Evolutionary conservation across 495 filamentous ascomycete genomes (phyloP), one percentile per base, ranked within the genome.

Genomic region (Eremomyces bilateralis): DNA sequence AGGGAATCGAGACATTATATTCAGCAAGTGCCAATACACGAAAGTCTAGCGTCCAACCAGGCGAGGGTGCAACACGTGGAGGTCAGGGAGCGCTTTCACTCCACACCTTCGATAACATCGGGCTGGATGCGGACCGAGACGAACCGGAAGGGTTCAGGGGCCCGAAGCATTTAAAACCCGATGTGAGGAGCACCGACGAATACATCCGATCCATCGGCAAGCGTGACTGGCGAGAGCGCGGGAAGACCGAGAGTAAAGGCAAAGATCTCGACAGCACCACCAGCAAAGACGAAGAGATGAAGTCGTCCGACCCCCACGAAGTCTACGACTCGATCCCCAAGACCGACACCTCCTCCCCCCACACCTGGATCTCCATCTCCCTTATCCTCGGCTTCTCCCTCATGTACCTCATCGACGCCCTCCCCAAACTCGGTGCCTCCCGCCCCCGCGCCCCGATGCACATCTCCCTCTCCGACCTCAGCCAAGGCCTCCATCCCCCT

Each of bases 1-100:
- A 97, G 53, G 88, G 88, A 12, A 71, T 95, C 32, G 88, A 94
- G 47, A 88, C 88, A 4, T 59, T 94, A 32, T 83, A 91, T 48
- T 20, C 16, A 8, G 71, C 67, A 43, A 63, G 73, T 6, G 63
- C 54, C 29, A 20, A 54, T 46, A 43, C 42, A 39, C 27, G 30
- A 45, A 42, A 33, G 40, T 32, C 20, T 6, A 33, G 43, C 33
- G 41, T 40, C 22, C 39, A 44, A 18, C 20, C 44, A 38, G 41
- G 21, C 17, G n/a, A n/a, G n/a, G n/a, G n/a, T n/a, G 29, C 42
- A 21, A 45, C 29, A 22, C 38, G 42, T 13, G 51, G 45, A 20
- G 34, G 39, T 35, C 25, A 50, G n/a, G 42, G 43, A 12, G 41
- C 48, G 15, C 37, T 49, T 20, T 20, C 35, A 1, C 46, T 36